A percentile compares a stretch with the other conserved stretches of the same genome.
These are phyloP conservation scores for Globisporangium okanoganense DNA, from an alignment of 352 stramenopile genomes.

Conservation along the genomic window DNA sequence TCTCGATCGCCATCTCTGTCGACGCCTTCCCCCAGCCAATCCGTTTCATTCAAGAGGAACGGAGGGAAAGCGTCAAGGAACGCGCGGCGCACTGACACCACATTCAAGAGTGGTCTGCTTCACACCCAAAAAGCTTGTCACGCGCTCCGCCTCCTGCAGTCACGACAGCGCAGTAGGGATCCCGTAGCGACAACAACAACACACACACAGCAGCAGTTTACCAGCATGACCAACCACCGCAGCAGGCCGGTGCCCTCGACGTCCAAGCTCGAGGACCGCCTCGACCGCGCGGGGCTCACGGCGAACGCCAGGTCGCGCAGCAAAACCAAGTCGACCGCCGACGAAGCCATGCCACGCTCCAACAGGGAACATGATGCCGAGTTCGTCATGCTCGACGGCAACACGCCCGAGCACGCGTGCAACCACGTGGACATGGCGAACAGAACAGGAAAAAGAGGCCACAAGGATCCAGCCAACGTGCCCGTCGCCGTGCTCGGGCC, in stretches of 20 bases:
- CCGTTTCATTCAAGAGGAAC: slow-evolving; percentile 10
- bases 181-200: neutral
- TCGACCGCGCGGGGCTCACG: slow-evolving; percentile 10
- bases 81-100: slow-evolving; percentile 3
- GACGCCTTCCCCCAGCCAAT: slow-evolving; percentile 5
- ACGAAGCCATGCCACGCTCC: slow-evolving; percentile 15
- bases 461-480: slow-evolving; percentile 5
- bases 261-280: slow-evolving; percentile 5
- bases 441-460: neutral
- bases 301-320: slow-evolving; percentile 1
- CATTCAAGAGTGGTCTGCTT: slow-evolving; percentile 7
- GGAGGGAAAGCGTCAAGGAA: slow-evolving; percentile 6
- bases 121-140: neutral
- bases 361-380: slow-evolving; percentile 14
- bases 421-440: slow-evolving; percentile 9
- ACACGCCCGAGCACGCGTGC: slow-evolving; percentile 24
- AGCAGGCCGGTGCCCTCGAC: neutral
- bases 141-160: slow-evolving; percentile 1
- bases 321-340: slow-evolving; percentile 6
- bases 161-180: neutral
- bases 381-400: slow-evolving; percentile 17
- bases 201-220: neutral
- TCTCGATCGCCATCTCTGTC: neutral
- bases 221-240: slow-evolving; percentile 4
- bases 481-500: slow-evolving; percentile 22